A percentile compares a stretch with the other conserved stretches of the same genome.
Evolutionary conservation across 2,329 filamentous ascomycete genomes (phyloP).

Genomic region (Harringtonia aguacate): DNA sequence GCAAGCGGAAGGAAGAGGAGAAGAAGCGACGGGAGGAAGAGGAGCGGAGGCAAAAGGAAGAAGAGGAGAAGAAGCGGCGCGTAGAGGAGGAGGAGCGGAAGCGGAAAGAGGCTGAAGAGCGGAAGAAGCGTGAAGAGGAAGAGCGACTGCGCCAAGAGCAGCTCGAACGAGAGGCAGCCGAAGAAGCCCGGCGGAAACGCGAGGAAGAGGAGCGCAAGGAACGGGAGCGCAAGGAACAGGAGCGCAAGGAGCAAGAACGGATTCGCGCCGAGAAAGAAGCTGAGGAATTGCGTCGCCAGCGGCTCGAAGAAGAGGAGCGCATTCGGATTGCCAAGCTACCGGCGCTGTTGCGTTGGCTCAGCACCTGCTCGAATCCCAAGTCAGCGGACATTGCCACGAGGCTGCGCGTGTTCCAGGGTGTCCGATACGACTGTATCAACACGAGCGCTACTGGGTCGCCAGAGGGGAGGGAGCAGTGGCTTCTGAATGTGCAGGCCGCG

Average conservation of each 20-base stretch:
- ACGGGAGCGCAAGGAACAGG: constrained; percentile 28
- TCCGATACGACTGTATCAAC: constrained; percentile 53
- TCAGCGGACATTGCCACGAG: constrained; percentile 36
- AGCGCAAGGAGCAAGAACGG: constrained; percentile 27
- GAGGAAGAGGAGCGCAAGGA: constrained; percentile 39
- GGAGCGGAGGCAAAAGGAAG: constrained; percentile 18
- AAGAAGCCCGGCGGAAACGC: constrained; percentile 35
- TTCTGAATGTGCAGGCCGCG: constrained; percentile 54
- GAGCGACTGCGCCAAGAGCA: constrained; percentile 33
- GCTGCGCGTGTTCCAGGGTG: constrained; percentile 47
- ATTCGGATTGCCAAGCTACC: constrained; percentile 46
- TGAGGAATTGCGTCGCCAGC: constrained; percentile 30
- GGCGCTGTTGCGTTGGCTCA: constrained; percentile 50
- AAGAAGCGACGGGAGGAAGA: constrained; percentile 21
- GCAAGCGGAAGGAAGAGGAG: constrained; percentile 22
- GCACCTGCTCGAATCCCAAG: constrained; percentile 40
- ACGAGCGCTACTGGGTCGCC: constrained; percentile 38
- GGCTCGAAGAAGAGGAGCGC: constrained; percentile 43
- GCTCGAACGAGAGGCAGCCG: constrained; percentile 34
- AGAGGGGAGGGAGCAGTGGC: constrained; percentile 54
- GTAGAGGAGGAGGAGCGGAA: constrained; percentile 21
- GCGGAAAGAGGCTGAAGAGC: constrained; percentile 20
- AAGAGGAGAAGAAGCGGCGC: constrained; percentile 18
- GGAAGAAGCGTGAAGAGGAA: constrained; percentile 30
- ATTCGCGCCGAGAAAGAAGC: constrained; percentile 29